These are phyloP conservation scores for Cladorrhinum sp. DNA, from an alignment of 2,329 filamentous ascomycete species.

Conservation along the genomic window DNA sequence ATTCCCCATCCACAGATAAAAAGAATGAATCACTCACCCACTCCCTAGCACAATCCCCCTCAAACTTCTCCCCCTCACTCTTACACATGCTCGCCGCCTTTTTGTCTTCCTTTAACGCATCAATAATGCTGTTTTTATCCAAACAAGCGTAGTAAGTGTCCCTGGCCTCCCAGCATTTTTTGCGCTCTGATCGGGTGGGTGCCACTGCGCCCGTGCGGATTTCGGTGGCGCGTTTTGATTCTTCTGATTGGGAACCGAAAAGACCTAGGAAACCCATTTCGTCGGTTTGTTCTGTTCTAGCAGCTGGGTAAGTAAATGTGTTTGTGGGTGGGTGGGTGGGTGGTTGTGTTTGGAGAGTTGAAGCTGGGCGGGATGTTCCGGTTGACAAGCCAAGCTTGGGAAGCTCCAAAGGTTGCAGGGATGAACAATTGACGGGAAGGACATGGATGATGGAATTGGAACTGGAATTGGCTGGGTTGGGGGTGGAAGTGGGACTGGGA, in stretches of 20 bases:
- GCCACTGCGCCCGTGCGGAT: constrained; percentile 62
- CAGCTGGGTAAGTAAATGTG: neutral
- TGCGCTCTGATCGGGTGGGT: constrained; percentile 79
- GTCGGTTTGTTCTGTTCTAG: constrained; percentile 15
- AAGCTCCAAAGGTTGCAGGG: constrained; percentile 8
- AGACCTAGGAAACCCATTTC: constrained; percentile 53
- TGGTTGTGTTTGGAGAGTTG: neutral
- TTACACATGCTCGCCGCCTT: constrained; percentile 41
- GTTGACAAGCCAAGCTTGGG: constrained; percentile 3
- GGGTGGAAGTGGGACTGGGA: neutral
- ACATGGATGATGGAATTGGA: neutral
- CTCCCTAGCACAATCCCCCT: constrained; percentile 79
- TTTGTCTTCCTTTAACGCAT: constrained; percentile 51
- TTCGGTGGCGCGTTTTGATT: constrained; percentile 49
- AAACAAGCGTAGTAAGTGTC: constrained; percentile 88
- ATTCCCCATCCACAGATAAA: neutral
- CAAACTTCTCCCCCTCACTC: constrained; percentile 57
- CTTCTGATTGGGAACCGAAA: constrained; percentile 35
- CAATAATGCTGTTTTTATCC: constrained; percentile 76
- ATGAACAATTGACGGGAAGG: neutral
- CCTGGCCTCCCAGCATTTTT: constrained; percentile 83
- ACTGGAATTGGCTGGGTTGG: neutral
- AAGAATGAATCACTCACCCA: constrained; percentile 64
- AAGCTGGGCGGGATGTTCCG: constrained; percentile 11
- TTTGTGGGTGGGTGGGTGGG: neutral